These are phyloP conservation scores for Prunus mira DNA, from an alignment of 306 rosid genomes.

Conservation along the genomic window DNA sequence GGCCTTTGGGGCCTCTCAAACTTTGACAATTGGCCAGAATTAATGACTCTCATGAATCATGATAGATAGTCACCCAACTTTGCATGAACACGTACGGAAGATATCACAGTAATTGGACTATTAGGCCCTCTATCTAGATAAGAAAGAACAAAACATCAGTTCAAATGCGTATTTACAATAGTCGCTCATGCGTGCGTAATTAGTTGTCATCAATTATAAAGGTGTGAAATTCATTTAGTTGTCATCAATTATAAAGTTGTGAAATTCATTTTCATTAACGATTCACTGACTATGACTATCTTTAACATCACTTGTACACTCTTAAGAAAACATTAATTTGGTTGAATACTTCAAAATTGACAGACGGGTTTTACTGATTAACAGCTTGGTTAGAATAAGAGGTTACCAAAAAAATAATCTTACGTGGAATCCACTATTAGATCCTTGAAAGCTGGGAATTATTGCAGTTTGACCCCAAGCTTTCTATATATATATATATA, in stretches of 20 bases:
- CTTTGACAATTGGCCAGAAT: too few relatives aligned
- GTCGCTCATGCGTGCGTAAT: too few relatives aligned
- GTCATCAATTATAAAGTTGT: too few relatives aligned
- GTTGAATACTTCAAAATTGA: not conserved
- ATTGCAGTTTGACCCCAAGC: not conserved
- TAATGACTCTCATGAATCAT: not conserved
- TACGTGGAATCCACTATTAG: not conserved
- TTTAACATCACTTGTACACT: too few relatives aligned
- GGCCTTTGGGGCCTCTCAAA: too few relatives aligned
- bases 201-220: too few relatives aligned
- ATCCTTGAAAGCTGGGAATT: constrained; percentile 5
- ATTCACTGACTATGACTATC: too few relatives aligned
- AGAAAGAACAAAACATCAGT: too few relatives aligned
- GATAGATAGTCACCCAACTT: not conserved
- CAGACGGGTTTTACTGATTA: not conserved
- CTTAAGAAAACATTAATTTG: not conserved
- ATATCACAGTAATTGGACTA: not conserved
- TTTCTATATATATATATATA: not conserved
- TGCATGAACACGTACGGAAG: not conserved
- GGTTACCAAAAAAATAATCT: not conserved
- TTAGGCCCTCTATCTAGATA: not conserved
- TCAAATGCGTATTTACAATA: too few relatives aligned
- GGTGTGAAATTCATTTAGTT: too few relatives aligned
- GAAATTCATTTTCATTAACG: too few relatives aligned
- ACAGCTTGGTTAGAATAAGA: constrained; percentile 6